Evolutionary conservation across 2,329 filamentous ascomycete genomes (phyloP), one percentile per base, ranked within the genome.

Genomic region (Ophiocordyceps australis): DNA sequence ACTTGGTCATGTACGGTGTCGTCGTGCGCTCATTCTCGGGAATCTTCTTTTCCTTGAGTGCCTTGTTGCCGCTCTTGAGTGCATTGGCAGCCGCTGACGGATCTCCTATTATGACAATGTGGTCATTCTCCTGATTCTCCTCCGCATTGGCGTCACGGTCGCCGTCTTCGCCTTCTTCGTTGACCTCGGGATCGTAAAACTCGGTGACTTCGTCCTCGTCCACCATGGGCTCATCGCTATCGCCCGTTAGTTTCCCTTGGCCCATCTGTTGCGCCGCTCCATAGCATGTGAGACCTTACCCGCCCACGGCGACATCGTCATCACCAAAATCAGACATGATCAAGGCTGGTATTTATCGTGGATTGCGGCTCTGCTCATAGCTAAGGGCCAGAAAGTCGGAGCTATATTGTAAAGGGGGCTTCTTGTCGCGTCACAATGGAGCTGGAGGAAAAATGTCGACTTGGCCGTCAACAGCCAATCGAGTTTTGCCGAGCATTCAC

Each of bases 1-100:
- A 98, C 59, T 98, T 98, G 38, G 89, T 98, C 86, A 98, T 92
- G 57, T 94, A 98, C 3, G 86, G 89, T 16, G 89, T 98, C 7
- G 89, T 98, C 14, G 71, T 78, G 41, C 89, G 73, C 54, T 92
- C 70, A 37, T 85, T 79, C 38, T 81, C 79, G 29, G 83, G 68
- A 25, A 98, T 86, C 57, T 82, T 91, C 67, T 91, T 94, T 55
- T 85, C 68, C 45, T 72, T 73, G 43, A 63, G 55, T 25, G 60
- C 58, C 45, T 65, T 66, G 27, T 67, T 62, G 38, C 50, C 57
- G 29, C 53, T 53, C 46, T 62, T 66, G 30, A 54, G 49, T 29
- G 54, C 54, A 43, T 62, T 65, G 18, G 68, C 68, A 1, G 58
- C 53, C 14, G 70, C 70, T 17, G 65, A 61, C 12, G 68, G 63